Evolutionary conservation across 2,329 filamentous ascomycete species (phyloP).

Genomic region (Trichoderma sp.): DNA sequence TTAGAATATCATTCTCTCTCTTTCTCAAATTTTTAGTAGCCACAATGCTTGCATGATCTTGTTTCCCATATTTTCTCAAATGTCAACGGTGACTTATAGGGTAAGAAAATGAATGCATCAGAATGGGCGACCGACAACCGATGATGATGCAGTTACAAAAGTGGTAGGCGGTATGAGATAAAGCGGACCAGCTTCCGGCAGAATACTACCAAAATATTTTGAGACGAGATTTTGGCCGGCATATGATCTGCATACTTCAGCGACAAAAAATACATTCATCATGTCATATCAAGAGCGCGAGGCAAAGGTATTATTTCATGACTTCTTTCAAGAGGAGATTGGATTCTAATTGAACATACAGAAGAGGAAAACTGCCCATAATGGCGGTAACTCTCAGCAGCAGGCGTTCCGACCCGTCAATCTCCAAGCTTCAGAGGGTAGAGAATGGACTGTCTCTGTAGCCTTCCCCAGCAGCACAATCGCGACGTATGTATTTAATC

Average conservation of each 20-base stretch:
- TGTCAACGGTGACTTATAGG: not conserved
- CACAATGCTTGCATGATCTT: not conserved
- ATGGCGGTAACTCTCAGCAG: conserved; percentile 35
- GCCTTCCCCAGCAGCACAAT: conserved; percentile 79
- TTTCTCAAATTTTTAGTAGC: not conserved
- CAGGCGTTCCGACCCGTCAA: conserved; percentile 62
- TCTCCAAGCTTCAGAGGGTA: conserved; percentile 62
- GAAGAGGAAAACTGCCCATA: conserved; percentile 54
- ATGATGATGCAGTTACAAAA: not conserved
- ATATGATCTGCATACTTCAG: not conserved
- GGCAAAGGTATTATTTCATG: conserved; percentile 31
- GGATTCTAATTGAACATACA: conserved; percentile 30
- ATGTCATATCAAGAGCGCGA: conserved; percentile 40
- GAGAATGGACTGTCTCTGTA: conserved; percentile 74
- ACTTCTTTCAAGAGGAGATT: not conserved
- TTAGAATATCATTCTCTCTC: not conserved
- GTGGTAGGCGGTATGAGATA: conserved; percentile 25
- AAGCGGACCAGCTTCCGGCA: conserved; percentile 30
- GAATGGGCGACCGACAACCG: too few relatives aligned
- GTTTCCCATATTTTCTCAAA: not conserved
- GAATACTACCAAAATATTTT: conserved; percentile 27
- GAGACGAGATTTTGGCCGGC: conserved; percentile 5
- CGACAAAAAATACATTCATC: conserved; percentile 9
- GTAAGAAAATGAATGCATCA: not conserved
- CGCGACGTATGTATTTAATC: conserved; percentile 57